A percentile compares a stretch with the other conserved stretches of the same genome.
phyloP scores from a whole-genome alignment of 495 filamentous ascomycete species.

The Neurospora terricola region DNA sequence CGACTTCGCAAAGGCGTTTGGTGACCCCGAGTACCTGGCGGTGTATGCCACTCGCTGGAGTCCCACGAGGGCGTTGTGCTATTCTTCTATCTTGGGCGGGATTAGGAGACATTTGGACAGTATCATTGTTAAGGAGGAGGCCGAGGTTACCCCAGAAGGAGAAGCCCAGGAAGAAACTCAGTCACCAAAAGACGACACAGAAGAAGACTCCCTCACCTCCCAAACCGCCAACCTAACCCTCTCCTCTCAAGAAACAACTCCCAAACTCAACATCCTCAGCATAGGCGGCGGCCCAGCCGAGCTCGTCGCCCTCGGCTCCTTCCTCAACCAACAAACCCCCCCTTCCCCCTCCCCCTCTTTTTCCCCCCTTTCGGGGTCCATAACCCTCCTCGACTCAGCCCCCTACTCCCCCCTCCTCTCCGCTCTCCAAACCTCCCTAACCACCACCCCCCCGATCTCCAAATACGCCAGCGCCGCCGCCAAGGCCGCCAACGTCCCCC shows the following conservation, averaged over 20 bases:
- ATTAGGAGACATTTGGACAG: constrained; percentile 29
- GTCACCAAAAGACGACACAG: background rate
- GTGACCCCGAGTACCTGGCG: constrained; percentile 50
- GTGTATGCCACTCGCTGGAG: constrained; percentile 87
- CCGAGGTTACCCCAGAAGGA: constrained; percentile 2
- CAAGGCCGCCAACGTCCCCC: constrained; percentile 31
- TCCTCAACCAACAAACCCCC: constrained; percentile 34
- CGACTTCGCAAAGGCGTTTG: constrained; percentile 76
- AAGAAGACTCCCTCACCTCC: background rate
- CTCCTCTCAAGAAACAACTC: background rate
- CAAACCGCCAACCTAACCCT: background rate
- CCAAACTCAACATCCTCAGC: constrained; percentile 43
- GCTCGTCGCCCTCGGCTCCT: constrained; percentile 62
- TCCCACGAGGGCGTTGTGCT: constrained; percentile 69
- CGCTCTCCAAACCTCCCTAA: constrained; percentile 39
- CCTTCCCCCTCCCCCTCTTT: background rate
- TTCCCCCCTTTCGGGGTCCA: constrained; percentile 15
- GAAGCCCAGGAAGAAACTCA: background rate
- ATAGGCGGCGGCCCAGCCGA: constrained; percentile 88
- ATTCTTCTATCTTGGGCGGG: constrained; percentile 53
- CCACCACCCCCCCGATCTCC: constrained; percentile 37
- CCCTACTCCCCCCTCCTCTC: constrained; percentile 57
- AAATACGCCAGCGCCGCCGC: constrained; percentile 46
- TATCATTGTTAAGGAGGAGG: background rate
- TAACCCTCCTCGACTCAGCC: constrained; percentile 71